A percentile compares a stretch with the other conserved stretches of the same genome.
Evolutionary conservation across 352 stramenopile genomes (phyloP).

Genomic region (Thraustotheca clavata): DNA sequence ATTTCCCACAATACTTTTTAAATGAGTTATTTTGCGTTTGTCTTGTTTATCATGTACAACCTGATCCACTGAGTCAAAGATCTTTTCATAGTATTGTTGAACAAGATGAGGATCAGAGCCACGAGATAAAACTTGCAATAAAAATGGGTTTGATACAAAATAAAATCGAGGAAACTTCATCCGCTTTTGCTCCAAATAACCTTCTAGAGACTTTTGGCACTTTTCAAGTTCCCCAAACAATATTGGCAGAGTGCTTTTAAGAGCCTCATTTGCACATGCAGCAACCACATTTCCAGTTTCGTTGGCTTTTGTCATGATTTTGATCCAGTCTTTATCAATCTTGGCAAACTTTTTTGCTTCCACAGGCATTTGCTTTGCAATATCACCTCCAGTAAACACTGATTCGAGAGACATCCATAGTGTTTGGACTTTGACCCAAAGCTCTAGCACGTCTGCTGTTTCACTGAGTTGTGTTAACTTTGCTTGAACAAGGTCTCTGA

Average conservation of each 20-base stretch:
- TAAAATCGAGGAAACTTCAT: conserved; percentile 89
- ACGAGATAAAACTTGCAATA: conserved; percentile 83
- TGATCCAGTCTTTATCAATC: conserved; percentile 89
- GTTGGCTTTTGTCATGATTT: conserved; percentile 77
- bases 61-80: conserved; percentile 73
- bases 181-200: conserved; percentile 87
- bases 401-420: conserved; percentile 87
- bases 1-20: conserved; percentile 59
- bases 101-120: conserved; percentile 68
- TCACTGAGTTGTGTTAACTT: conserved; percentile 82
- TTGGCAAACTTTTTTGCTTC: conserved; percentile 90
- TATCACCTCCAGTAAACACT: conserved; percentile 89
- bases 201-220: conserved; percentile 87
- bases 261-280: conserved; percentile 75
- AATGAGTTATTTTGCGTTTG: conserved; percentile 56
- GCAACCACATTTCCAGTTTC: conserved; percentile 72
- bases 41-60: conserved; percentile 58
- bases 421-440: conserved; percentile 88
- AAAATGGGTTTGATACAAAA: conserved; percentile 87
- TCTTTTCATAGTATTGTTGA: conserved; percentile 85
- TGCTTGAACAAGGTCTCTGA: conserved; percentile 67
- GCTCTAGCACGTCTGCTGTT: conserved; percentile 80
- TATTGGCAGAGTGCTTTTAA: conserved; percentile 77
- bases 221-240: conserved; percentile 87
- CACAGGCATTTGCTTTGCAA: conserved; percentile 88